Evolutionary conservation across 768 basidiomycete species (phyloP).

Genomic region (Lentinula boryana): DNA sequence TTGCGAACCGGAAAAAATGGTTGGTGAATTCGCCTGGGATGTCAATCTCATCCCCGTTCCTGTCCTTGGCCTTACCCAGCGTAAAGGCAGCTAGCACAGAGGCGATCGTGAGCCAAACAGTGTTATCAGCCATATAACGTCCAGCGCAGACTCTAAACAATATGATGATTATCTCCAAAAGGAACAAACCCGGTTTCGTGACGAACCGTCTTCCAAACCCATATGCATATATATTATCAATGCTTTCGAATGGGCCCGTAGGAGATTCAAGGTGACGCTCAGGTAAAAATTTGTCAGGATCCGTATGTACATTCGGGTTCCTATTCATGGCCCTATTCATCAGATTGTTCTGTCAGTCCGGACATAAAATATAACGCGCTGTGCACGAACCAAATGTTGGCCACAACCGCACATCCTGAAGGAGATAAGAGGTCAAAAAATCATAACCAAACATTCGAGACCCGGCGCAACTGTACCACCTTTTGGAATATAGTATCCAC

Average conservation of each 20-base stretch:
- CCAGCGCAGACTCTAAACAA: neutral
- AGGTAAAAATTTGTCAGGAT: conserved; percentile 1
- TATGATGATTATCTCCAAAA: neutral
- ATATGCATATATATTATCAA: neutral
- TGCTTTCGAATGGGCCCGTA: neutral
- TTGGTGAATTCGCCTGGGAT: neutral
- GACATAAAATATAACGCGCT: neutral
- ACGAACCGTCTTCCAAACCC: conserved; percentile 12
- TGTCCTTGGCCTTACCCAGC: neutral
- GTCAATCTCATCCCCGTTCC: neutral
- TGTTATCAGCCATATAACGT: conserved; percentile 1
- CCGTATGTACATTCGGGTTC: conserved; percentile 7
- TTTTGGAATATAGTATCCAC: conserved; percentile 19
- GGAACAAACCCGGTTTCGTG: neutral
- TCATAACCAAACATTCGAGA: neutral
- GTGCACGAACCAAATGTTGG: conserved; percentile 8
- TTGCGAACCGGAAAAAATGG: neutral
- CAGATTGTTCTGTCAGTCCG: neutral
- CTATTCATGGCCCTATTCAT: conserved; percentile 2
- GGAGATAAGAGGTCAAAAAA: neutral
- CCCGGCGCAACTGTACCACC: neutral
- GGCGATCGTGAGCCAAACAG: neutral
- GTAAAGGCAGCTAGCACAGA: neutral
- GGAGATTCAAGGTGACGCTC: neutral
- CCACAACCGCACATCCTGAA: conserved; percentile 14